Base-by-base conservation (phyloP, 371 early-diverging fungal genomes). In the Apophysomyces trapeziformis region DNA sequence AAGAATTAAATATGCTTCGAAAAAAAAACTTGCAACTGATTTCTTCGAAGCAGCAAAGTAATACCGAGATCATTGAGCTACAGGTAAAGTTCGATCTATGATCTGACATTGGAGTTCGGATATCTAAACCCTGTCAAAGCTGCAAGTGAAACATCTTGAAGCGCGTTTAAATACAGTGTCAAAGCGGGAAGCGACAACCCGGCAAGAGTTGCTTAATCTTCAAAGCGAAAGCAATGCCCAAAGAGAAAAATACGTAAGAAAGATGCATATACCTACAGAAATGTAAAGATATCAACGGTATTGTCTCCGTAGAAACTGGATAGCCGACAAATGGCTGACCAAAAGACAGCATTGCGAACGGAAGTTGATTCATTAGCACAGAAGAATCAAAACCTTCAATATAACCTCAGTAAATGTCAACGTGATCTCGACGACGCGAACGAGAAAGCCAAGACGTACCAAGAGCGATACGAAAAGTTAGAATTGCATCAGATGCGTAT, bases 401-500 rank as follows among this genome's bases (percentile, higher is more conserved):
- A 44, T 18, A 50, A 54, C 2, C 54, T 64, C 12, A 36, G 14
- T 12, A 47, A 43, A 46, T 38, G 43, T 11, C n/a, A 57, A 32
- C 41, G 39, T 6, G 65, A 67, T 46, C 14, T 64, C 38, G 57
- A 67, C 7, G 16, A 44, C 18, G 59, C 71, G 36, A 61, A 41
- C 4, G 60, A 46, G 5, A 43, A 57, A 37, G 61, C 65, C 8
- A 59, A 67, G 26, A n/a, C 45, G 5, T 32, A 44, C 18, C 50
- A 61, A 32, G 63, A 64, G 12, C 67, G 67, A 37, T 39, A 39
- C n/a, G 62, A 64, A 35, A 64, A 71, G 45, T 58, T 64, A 13
- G 67, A 67, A 39, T 38, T 64, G 7, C 38, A 47, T 18, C 67
- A 54, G 5, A 57, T 58, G 41, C 54, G 63, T 8, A 54, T 57